Evolutionary conservation across 768 basidiomycete species (phyloP), one percentile per base, ranked within the genome.

Genomic region (Boletellus sp.): DNA sequence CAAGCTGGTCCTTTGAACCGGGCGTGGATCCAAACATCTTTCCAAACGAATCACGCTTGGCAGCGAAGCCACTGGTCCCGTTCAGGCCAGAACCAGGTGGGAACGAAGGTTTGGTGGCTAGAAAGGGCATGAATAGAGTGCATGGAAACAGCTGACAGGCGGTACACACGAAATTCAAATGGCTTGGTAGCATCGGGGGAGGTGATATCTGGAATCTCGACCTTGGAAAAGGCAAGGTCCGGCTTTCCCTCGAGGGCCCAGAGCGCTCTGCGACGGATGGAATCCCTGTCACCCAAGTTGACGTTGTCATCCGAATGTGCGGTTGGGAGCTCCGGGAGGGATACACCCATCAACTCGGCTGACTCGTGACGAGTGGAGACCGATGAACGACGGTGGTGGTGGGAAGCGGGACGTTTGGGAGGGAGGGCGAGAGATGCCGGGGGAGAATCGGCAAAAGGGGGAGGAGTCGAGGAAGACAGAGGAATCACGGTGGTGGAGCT

Each of bases 301-400:
- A 86, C 70, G 58, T 82, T 82, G 63, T 87, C 83, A 28, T 90
- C 84, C 2, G 81, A 74, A 23, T 73, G 71, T 2, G 80, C 78
- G 9, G 77, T 59, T 6, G 83, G 80, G 22, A 90, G 75, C 52
- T 84, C 81, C 12, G 87, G 83, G 34, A 88, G 71, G 20, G 85
- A 70, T 12, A 90, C 79, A 23, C 90, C 90, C 88, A 95, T 94
- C 62, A 95, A 73, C 60, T 94, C 93, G 16, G 90, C 87, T 17
- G 90, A 93, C 72, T 95, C 93, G 56, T 78, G 79, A 53, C 91
- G 84, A 35, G 92, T 94, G 10, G 93, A 91, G 23, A 95, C 90
- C 22, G 89, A 91, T 1, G 91, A 92, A 36, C 82, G 81, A 42
- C 93, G 88, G 13, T 81, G 78, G 59, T 94, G 93, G 58, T 91